Evolutionary conservation across 306 rosid genomes (phyloP), one percentile per base, ranked within the genome.

Genomic region (Acacia melanoxylon): DNA sequence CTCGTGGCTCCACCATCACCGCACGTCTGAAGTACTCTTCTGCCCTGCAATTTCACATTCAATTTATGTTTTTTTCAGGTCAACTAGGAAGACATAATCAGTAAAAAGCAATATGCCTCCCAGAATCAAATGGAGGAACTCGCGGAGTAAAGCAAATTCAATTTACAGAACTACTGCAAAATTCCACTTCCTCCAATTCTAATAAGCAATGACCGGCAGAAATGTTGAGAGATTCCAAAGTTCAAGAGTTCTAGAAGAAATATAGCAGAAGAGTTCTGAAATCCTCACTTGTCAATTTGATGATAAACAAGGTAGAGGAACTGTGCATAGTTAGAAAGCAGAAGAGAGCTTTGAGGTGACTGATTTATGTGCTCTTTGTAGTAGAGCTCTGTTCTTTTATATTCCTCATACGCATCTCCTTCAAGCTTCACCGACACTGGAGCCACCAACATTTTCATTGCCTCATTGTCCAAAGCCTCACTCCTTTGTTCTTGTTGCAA

Each of bases 251-350:
- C 10, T 6, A 48, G 13, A 41, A 27, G 69, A 25, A 82, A 48
- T 31, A 45, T 52, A 62, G 33, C 22, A 58, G 46, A 45, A 31
- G 65, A 63, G 77, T 62, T 88, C 29, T 8, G 41, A 59, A 72
- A 72, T 72, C 78, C 85, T 77, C 61, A 93, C 97, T 91, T 72
- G 35, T 91, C 88, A 80, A 63, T 81, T 79, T 93, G 94, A 69
- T 78, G 91, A 19, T 79, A 70, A 7, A 94, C 97, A 40, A 91
- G 89, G 86, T 84, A 86, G 76, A 93, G 97, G 85, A 90, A 94
- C 44, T 93, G 97, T 24, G 92, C 98, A 84, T 88, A 93, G 86
- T 94, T 94, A 37, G 97, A 84, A 22, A 94, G 89, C 25, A 94
- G 86, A 76, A 94, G 98, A 6, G 95, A 89, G 86, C 83, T 88